phyloP scores from a whole-genome alignment of 2,329 filamentous ascomycete species.

The Didymella keratinophila region DNA sequence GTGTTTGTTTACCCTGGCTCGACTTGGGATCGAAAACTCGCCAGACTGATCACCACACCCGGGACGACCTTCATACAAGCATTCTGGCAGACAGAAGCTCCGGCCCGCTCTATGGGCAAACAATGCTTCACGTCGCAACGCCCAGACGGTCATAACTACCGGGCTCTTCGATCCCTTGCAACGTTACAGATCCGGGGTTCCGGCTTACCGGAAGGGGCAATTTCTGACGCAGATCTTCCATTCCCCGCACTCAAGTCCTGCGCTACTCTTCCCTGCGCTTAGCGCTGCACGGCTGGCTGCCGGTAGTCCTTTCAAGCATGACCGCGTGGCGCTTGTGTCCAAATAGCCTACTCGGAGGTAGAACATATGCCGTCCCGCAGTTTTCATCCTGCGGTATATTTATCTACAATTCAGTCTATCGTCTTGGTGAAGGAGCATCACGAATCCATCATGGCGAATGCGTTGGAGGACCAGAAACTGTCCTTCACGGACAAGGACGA shows the following conservation, averaged over 20 bases:
- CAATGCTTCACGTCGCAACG: neutral
- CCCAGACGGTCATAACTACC: neutral
- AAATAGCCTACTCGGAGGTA: neutral
- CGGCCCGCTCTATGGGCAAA: neutral
- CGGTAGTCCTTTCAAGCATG: neutral
- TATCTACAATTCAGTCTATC: neutral
- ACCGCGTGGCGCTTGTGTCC: neutral
- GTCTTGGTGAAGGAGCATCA: too few relatives aligned
- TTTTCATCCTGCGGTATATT: neutral
- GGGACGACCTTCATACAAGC: neutral
- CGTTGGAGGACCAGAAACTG: neutral
- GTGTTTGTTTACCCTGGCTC: neutral
- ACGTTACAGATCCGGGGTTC: neutral
- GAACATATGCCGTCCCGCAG: neutral
- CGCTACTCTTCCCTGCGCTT: neutral
- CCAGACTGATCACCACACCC: neutral
- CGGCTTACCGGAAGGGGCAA: conserved; percentile 1
- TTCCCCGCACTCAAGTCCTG: neutral
- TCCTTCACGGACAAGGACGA: conserved; percentile 3
- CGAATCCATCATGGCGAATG: neutral
- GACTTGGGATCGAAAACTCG: neutral
- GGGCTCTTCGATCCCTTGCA: neutral
- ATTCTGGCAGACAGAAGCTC: conserved; percentile 1
- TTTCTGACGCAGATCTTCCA: conserved; percentile 1
- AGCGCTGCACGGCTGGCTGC: conserved; percentile 1